These are phyloP conservation scores for Selaginella moellendorffii DNA, from an alignment of 75 land plant species.

Conservation along the genomic window DNA sequence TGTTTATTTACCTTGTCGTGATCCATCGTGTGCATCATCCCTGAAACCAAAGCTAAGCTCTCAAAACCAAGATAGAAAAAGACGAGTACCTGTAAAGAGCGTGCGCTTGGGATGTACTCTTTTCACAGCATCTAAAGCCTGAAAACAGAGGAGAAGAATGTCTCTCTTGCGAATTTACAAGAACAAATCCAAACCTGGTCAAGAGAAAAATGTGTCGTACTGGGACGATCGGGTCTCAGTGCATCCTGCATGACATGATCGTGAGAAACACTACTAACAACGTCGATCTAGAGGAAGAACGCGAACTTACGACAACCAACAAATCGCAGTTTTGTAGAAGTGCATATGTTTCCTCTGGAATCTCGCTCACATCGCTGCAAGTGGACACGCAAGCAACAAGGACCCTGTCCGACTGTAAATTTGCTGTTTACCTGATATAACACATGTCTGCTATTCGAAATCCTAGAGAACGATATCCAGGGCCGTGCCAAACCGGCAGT, in stretches of 20 bases:
- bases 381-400: no score
- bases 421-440: constrained; percentile 2
- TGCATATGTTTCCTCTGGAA: constrained; percentile 4
- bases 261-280: constrained; percentile 2
- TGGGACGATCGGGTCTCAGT: constrained; percentile 1
- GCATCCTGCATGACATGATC: no score
- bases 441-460: constrained; percentile 2
- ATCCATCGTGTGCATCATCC: constrained; percentile 8
- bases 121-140: constrained; percentile 1
- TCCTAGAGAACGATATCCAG: constrained; percentile 2
- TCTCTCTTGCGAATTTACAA: no score
- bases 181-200: background rate
- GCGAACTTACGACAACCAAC: constrained; percentile 2
- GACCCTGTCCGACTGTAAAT: no score
- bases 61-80: background rate
- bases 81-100: background rate
- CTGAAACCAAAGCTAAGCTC: background rate
- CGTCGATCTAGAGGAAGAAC: background rate
- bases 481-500: constrained; percentile 4
- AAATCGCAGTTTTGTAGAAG: constrained; percentile 5
- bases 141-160: background rate
- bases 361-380: constrained; percentile 9
- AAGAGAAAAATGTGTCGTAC: constrained; percentile 5
- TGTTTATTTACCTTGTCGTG: constrained; percentile 2
- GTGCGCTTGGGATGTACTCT: background rate